Evolutionary conservation across 768 basidiomycete species (phyloP), one percentile per base, ranked within the genome.

Genomic region (Tricholoma sp.): DNA sequence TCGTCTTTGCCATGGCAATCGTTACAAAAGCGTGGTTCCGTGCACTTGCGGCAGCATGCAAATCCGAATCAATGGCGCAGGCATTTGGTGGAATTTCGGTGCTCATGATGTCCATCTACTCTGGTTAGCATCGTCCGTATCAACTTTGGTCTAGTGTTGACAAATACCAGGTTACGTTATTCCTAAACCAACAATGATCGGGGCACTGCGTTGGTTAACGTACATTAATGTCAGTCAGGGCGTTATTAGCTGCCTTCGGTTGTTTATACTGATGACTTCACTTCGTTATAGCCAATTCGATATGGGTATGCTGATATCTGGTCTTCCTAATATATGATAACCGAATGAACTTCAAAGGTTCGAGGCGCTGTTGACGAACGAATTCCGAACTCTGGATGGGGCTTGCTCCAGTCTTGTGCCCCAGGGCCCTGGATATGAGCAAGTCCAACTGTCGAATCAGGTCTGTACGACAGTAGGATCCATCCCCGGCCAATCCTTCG

Each of bases 21-120:
- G 69, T 83, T 11, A 87, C 91, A 80, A 87, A 86, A 66, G 84
- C 82, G 0, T 85, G 86, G 77, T 95, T 92, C 79, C 78, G 91
- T 24, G 75, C 76, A 0, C 62, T 89, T 10, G 84, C 85, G 0
- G 83, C 88, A 0, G 75, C 75, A 4, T 83, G 86, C 64, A 75
- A 75, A 44, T 73, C 76, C 8, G 79, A 82, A 55, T 81, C 86
- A 1, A 79, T 81, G 0, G 86, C 87, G 3, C 84, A 85, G 61
- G 77, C 85, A 4, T 58, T 86, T 13, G 56, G 69, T 63, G 65
- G 67, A 56, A 56, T 82, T 57, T 57, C 75, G 11, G 69, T 83
- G 32, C 74, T 88, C 60, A 70, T 76, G 10, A 74, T 85, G 63
- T 75, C 76, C 58, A 80, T 80, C 60, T 85, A 80, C 59, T 74